Percentiles rank a stretch among this genome's conserved stretches.
phyloP scores from a whole-genome alignment of 2,329 filamentous ascomycete genomes.

The Aspergillus arachidicola region DNA sequence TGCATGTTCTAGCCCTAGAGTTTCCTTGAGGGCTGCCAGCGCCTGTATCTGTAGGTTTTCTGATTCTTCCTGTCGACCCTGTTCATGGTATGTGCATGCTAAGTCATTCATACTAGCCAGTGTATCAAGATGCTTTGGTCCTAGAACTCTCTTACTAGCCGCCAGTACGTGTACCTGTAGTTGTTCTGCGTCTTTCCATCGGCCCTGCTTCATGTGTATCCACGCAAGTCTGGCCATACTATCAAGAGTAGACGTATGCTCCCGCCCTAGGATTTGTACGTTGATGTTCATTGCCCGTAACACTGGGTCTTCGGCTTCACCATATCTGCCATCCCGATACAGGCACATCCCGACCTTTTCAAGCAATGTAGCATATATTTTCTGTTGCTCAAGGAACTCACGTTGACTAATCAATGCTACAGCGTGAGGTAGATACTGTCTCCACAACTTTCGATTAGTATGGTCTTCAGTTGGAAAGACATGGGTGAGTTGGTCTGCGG shows the following conservation, averaged over 20 bases:
- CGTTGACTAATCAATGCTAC: background rate
- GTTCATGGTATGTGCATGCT: background rate
- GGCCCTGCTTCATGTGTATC: background rate
- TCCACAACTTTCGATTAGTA: constrained; percentile 17
- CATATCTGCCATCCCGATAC: background rate
- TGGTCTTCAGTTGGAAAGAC: constrained; percentile 15
- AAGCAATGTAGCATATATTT: background rate
- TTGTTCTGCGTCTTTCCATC: constrained; percentile 15
- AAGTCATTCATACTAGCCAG: background rate
- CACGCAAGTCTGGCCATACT: background rate
- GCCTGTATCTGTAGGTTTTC: background rate
- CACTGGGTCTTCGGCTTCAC: background rate
- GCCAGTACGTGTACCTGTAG: background rate
- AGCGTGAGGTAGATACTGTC: constrained; percentile 23
- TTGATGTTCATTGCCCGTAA: background rate
- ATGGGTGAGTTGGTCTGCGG: constrained; percentile 2
- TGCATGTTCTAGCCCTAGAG: background rate
- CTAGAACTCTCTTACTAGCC: background rate
- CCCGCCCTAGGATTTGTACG: background rate
- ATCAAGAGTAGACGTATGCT: background rate
- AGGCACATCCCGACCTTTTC: background rate
- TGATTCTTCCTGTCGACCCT: background rate
- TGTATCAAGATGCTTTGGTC: background rate
- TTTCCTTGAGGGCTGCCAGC: background rate
- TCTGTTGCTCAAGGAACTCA: background rate